phyloP scores from a whole-genome alignment of 768 basidiomycete genomes.

The Pulveroboletus sp. region DNA sequence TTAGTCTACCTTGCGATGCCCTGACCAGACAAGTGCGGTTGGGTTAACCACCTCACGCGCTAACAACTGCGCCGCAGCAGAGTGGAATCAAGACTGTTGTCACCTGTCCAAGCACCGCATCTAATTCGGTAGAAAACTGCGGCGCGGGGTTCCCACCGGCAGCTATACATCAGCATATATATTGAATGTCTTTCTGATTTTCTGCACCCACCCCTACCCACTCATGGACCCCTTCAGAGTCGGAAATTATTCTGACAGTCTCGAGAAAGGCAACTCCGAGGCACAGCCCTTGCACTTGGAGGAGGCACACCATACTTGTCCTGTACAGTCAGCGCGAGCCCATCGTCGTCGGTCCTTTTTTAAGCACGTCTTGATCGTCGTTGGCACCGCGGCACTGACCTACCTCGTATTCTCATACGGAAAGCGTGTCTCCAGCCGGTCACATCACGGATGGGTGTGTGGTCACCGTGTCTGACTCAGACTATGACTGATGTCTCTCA shows the following conservation, averaged over 20 bases:
- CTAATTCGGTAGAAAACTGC: no score
- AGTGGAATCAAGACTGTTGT: no score
- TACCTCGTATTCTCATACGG: constrained; percentile 14
- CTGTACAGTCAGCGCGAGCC: background rate
- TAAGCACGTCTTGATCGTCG: constrained; percentile 9
- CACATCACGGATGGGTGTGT: constrained; percentile 9
- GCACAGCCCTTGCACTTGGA: constrained; percentile 1
- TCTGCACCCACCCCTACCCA: background rate
- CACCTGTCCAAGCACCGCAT: background rate
- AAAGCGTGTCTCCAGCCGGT: background rate
- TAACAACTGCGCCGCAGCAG: background rate
- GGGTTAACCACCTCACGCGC: background rate
- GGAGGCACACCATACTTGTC: background rate
- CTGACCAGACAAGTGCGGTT: no score
- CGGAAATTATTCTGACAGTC: constrained; percentile 4
- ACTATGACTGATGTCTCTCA: background rate
- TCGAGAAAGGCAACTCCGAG: constrained; percentile 20
- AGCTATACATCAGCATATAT: background rate
- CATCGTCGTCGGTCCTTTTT: background rate
- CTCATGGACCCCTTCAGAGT: constrained; percentile 15
- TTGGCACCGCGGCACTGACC: constrained; percentile 4
- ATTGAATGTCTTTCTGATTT: background rate
- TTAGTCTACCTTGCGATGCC: background rate
- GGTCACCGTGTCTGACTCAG: background rate
- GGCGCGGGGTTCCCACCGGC: background rate